Percentiles rank a stretch among this genome's conserved stretches.
Conservation (phyloP, 768 basidiomycete genomes). For the Dacryopinax primogenitus region DNA sequence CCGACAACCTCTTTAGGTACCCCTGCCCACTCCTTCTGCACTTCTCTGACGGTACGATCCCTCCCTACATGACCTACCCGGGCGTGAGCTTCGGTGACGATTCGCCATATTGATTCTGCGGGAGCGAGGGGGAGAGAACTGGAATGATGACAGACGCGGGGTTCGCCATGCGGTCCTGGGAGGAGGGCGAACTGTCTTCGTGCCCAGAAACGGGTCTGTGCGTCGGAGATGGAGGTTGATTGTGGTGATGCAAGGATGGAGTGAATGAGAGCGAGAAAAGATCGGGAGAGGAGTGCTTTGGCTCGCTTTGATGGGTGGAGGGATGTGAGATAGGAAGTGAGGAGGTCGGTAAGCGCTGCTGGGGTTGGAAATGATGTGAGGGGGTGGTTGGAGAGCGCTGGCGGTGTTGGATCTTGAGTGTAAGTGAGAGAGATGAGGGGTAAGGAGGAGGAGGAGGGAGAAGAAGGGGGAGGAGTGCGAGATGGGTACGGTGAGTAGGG, state of each 20-base stretch:
- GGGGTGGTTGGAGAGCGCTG: not conserved
- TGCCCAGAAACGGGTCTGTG: conserved; percentile 1
- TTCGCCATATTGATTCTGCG: not conserved
- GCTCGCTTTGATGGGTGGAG: conserved; percentile 5
- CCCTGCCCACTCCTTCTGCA: not conserved
- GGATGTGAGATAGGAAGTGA: conserved; percentile 6
- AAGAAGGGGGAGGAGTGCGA: not conserved
- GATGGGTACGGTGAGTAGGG: not conserved
- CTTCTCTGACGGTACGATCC: not conserved
- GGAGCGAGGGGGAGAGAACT: not conserved
- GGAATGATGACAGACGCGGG: not conserved
- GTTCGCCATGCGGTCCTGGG: not conserved
- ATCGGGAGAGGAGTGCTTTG: not conserved
- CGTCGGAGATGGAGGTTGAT: not conserved
- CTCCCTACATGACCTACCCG: not conserved
- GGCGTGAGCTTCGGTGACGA: conserved; percentile 2
- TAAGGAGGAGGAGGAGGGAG: not conserved
- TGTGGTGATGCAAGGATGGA: not conserved
- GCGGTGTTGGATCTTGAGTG: not conserved
- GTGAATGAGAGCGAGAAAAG: not conserved
- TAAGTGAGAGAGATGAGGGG: conserved; percentile 2
- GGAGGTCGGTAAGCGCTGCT: not conserved
- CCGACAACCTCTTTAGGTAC: not conserved
- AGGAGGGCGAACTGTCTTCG: not conserved
- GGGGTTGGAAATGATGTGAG: conserved; percentile 1